These are phyloP conservation scores for Boletus coccyginus DNA, from an alignment of 768 basidiomycete genomes.

Conservation along the genomic window DNA sequence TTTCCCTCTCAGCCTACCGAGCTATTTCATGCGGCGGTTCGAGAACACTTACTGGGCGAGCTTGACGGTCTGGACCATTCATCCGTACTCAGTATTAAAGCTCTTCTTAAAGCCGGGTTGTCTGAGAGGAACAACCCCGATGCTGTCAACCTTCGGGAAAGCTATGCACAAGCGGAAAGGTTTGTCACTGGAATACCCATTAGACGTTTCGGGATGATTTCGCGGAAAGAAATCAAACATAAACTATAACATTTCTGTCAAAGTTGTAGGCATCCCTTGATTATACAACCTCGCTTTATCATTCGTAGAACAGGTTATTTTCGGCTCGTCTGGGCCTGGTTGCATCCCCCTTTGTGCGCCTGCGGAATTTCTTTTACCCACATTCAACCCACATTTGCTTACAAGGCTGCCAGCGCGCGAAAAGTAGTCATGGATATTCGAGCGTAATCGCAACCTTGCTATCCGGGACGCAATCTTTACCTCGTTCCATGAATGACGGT, in stretches of 20 bases:
- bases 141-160: constrained; percentile 64
- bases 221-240: constrained; percentile 63
- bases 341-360: background rate
- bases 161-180: constrained; percentile 66
- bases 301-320: background rate
- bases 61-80: constrained; percentile 55
- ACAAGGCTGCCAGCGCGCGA: too few species aligned
- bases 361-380: background rate
- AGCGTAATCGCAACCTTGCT: too few species aligned
- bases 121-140: constrained; percentile 64
- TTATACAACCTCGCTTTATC: background rate
- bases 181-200: constrained; percentile 59
- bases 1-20: constrained; percentile 51
- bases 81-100: constrained; percentile 52
- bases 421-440: too few species aligned
- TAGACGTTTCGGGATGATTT: constrained; percentile 53
- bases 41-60: constrained; percentile 48
- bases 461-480: too few species aligned
- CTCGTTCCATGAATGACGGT: background rate
- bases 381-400: background rate
- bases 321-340: background rate
- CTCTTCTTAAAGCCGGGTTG: constrained; percentile 51
- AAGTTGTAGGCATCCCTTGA: background rate
- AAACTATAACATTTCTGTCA: constrained; percentile 41
- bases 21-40: constrained; percentile 53